A percentile compares a stretch with the other conserved stretches of the same genome.
These are phyloP conservation scores for Neurospora sp. DNA, from an alignment of 495 filamentous ascomycete genomes.

Conservation along the genomic window DNA sequence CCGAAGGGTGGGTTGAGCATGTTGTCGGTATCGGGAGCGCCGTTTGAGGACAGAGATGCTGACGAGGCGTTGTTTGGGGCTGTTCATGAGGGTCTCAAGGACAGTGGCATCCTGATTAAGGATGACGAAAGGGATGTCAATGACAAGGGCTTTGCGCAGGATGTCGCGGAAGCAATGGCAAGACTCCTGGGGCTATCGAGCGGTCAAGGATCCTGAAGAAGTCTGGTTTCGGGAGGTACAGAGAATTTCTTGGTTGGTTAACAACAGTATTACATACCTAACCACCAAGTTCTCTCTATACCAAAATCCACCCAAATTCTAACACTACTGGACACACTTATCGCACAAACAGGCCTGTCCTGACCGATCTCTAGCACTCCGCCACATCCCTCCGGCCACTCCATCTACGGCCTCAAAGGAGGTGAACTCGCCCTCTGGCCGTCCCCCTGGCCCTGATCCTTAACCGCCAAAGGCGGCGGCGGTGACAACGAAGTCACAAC, in stretches of 20 bases:
- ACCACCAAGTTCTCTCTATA: background rate
- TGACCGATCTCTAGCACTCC: background rate
- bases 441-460: background rate
- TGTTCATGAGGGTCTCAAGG: constrained; percentile 28
- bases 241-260: background rate
- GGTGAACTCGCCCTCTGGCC: background rate
- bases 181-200: constrained; percentile 6
- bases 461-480: background rate
- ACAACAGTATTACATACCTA: background rate
- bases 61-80: constrained; percentile 33
- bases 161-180: constrained; percentile 26
- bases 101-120: constrained; percentile 22
- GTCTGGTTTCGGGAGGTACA: background rate
- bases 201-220: rapidly evolving
- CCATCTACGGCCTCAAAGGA: background rate
- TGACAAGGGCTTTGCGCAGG: constrained; percentile 29
- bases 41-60: constrained; percentile 25
- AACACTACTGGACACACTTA: background rate
- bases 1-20: constrained; percentile 41
- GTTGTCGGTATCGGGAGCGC: constrained; percentile 23
- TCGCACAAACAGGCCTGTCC: background rate
- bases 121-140: constrained; percentile 32
- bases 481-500: background rate
- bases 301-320: background rate
- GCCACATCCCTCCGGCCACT: background rate